Conservation (phyloP, 192 early-diverging fungal species). For the Chytriomyces confervae region DNA sequence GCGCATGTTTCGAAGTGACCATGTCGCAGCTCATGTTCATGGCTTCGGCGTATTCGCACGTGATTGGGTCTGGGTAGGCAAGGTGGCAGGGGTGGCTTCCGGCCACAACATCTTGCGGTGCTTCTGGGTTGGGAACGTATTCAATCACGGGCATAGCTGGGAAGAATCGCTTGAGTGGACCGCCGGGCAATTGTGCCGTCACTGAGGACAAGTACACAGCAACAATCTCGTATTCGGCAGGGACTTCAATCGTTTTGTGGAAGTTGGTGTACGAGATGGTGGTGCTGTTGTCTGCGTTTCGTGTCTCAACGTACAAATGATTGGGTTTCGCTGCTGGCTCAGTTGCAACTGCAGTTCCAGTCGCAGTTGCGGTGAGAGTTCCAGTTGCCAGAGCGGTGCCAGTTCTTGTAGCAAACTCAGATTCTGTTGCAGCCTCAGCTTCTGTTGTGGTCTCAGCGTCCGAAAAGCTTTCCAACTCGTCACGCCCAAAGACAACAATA, state of each 20-base stretch:
- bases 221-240: neutral
- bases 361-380: neutral
- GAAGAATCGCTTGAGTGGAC: conserved; percentile 11
- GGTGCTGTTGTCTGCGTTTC: neutral
- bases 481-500: neutral
- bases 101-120: neutral
- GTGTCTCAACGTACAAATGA: neutral
- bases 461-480: neutral
- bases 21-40: conserved; percentile 22
- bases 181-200: neutral
- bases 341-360: neutral
- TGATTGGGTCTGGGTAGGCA: neutral
- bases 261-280: neutral
- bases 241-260: conserved; percentile 14
- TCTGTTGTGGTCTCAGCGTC: neutral
- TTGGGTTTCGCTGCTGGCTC: neutral
- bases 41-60: conserved; percentile 1
- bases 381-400: neutral
- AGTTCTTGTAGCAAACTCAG: neutral
- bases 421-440: neutral
- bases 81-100: conserved; percentile 10
- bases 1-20: neutral
- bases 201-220: conserved; percentile 9
- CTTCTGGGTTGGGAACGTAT: conserved; percentile 9
- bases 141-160: neutral